phyloP scores from a whole-genome alignment of 164 flowering plant species.

The Amborella trichopoda region DNA sequence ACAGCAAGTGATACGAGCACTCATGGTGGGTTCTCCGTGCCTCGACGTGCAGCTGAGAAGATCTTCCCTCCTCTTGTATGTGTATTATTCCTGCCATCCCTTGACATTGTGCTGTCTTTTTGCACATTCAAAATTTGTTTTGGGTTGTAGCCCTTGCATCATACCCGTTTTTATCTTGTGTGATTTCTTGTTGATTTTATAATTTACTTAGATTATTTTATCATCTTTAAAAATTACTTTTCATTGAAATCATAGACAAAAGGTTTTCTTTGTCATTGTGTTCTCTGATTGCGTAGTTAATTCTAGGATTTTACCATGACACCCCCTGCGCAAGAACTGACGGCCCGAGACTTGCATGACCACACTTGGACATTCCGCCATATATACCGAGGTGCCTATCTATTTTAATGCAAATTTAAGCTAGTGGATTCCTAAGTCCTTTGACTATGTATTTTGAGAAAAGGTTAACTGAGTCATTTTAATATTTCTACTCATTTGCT shows the following conservation, averaged over 20 bases:
- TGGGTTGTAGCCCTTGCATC: no score
- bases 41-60: conserved; percentile 99
- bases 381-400: conserved; percentile 66
- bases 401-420: conserved; percentile 1
- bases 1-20: conserved; percentile 99
- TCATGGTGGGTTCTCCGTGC: conserved; percentile 99
- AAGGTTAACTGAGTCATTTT: no score
- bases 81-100: not conserved
- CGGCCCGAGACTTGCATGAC: conserved; percentile 87
- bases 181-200: not conserved
- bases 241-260: no score
- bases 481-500: not conserved
- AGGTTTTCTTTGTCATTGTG: no score
- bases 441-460: no score
- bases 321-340: conserved; percentile 95
- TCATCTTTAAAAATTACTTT: no score
- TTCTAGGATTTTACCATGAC: conserved; percentile 84
- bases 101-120: no score
- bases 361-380: conserved; percentile 86
- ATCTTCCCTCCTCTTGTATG: conserved; percentile 92
- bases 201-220: not conserved
- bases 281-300: not conserved
- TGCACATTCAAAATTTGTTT: no score
- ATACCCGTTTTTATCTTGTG: not conserved
- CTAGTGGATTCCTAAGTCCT: no score